phyloP scores from a whole-genome alignment of 2,329 filamentous ascomycete species.

The Aspergillus terreus region DNA sequence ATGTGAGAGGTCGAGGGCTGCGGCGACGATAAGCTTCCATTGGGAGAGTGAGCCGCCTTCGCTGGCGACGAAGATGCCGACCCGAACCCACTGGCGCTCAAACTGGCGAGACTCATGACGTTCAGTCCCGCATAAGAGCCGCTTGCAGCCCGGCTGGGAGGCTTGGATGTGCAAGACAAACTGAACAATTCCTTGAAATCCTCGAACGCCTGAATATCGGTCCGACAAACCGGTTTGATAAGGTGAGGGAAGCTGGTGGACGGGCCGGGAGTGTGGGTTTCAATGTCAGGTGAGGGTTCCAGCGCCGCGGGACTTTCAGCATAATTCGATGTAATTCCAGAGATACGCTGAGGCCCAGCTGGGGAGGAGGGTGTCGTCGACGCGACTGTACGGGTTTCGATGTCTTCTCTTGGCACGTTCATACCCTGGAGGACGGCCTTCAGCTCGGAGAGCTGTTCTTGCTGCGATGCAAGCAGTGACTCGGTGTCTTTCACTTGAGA shows the following conservation, averaged over 20 bases:
- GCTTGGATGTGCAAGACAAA: conserved; percentile 60
- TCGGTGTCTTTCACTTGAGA: conserved; percentile 85
- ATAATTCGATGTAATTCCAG: conserved; percentile 48
- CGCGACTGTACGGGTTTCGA: conserved; percentile 62
- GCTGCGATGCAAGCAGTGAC: conserved; percentile 77
- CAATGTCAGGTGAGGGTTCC: conserved; percentile 45
- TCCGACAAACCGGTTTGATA: conserved; percentile 76
- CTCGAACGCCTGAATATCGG: conserved; percentile 73
- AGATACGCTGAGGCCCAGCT: conserved; percentile 57
- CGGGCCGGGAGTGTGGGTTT: conserved; percentile 58
- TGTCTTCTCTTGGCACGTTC: conserved; percentile 66
- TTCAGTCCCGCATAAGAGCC: conserved; percentile 65
- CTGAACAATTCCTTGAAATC: conserved; percentile 79
- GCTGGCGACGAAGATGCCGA: conserved; percentile 59
- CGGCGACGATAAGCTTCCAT: conserved; percentile 37
- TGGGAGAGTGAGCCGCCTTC: conserved; percentile 56
- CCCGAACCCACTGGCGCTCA: conserved; percentile 43
- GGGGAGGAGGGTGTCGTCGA: conserved; percentile 77
- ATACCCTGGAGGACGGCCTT: conserved; percentile 91
- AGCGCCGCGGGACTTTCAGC: conserved; percentile 60
- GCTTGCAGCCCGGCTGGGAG: conserved; percentile 65
- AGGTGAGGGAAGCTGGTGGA: conserved; percentile 76
- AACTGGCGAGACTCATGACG: conserved; percentile 53
- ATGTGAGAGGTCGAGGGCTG: conserved; percentile 40
- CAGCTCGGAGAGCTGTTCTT: conserved; percentile 86